A percentile compares a stretch with the other conserved stretches of the same genome.
phyloP scores from a whole-genome alignment of 352 stramenopile species.

The Phytophthora meadii region DNA sequence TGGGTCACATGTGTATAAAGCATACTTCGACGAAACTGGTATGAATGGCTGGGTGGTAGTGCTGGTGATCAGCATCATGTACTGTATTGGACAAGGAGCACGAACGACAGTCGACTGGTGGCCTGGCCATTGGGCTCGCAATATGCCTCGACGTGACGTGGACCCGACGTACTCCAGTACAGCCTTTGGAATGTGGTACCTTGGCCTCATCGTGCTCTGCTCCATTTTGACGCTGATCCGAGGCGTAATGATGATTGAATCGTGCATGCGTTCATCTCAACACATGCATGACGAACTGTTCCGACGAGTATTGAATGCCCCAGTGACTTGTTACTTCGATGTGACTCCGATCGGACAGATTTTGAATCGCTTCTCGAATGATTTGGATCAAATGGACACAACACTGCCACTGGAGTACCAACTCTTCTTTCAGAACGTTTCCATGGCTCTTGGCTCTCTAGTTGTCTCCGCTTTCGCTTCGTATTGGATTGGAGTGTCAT shows the following conservation, averaged over 20 bases:
- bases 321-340: constrained; percentile 59
- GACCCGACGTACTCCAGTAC: constrained; percentile 47
- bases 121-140: constrained; percentile 43
- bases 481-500: constrained; percentile 50
- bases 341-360: constrained; percentile 61
- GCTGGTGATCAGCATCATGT: constrained; percentile 9
- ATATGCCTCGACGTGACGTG: constrained; percentile 33
- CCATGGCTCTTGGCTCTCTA: constrained; percentile 39
- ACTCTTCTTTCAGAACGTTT: constrained; percentile 29
- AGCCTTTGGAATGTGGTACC: constrained; percentile 44
- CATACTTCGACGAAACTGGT: constrained; percentile 42
- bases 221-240: constrained; percentile 25
- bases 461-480: constrained; percentile 52
- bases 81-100: constrained; percentile 24
- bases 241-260: constrained; percentile 35
- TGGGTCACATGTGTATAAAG: constrained; percentile 27
- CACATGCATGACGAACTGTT: constrained; percentile 49
- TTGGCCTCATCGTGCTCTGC: constrained; percentile 37
- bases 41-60: constrained; percentile 28
- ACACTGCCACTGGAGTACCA: constrained; percentile 52
- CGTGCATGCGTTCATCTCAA: constrained; percentile 36
- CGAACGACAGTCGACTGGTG: constrained; percentile 45
- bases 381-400: constrained; percentile 57
- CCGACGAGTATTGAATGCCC: constrained; percentile 46
- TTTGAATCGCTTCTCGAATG: constrained; percentile 61